Evolutionary conservation across 1,139 yeast species (phyloP), one percentile per base, ranked within the genome.

Genomic region (Candida pseudocylindracea): DNA sequence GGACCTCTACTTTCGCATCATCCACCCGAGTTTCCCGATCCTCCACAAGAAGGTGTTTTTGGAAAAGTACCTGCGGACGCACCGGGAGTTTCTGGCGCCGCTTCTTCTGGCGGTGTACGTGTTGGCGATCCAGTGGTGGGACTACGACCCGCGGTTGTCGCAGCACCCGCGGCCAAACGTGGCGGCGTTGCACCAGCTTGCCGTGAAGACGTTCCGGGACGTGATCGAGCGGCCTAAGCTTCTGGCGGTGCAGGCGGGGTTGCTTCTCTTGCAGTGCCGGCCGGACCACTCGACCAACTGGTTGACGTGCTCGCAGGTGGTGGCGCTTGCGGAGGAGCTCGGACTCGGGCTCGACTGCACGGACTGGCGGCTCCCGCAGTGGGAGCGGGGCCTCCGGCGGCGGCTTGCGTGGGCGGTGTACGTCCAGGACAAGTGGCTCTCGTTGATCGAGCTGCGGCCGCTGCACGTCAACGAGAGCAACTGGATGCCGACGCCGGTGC

Each of bases 341-440:
- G 94, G 94, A 0, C 55, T 83, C 10, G 93, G 93, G 0, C 58
- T 79, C 12, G 85, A 81, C 45, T 83, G 95, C 46, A 71, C 74
- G 36, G 67, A 65, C 38, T 83, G 95, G 95, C 72, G 78, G 44
- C 51, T 83, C 28, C 95, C 95, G 0, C 72, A 75, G 42, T 83
- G 95, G 95, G 95, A 83, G 46, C 60, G 92, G 34, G 88, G 91
- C 2, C 53, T 83, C 32, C 58, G 95, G 33, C 67, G 80, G 42
- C 58, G 94, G 35, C 53, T 83, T 33, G 93, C 93, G 1, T 83
- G 95, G 95, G 93, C 94, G 0, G 91, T 80, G 2, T 81, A 70
- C 60, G 58, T 76, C 36, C 92, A 80, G 49, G 93, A 80, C 44
- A 80, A 81, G 46, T 83, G 95, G 95, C 59, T 74, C 4, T 58